A percentile compares a stretch with the other conserved stretches of the same genome.
Evolutionary conservation across 495 filamentous ascomycete genomes (phyloP).

Genomic region (Pseudotulostoma volvatum): DNA sequence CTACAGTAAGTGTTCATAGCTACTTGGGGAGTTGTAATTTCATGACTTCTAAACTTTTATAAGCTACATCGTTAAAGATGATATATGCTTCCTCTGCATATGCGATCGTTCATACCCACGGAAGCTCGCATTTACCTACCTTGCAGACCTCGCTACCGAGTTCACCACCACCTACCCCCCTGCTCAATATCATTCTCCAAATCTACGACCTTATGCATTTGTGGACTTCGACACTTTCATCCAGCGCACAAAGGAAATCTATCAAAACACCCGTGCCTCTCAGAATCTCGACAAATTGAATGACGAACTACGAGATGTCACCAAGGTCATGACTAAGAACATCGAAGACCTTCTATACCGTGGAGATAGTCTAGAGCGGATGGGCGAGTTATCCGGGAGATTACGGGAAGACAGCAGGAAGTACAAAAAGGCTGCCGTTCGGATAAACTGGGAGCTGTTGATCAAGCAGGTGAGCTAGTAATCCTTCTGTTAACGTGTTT

Average conservation of each 20-base stretch:
- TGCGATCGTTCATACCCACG: constrained; percentile 88
- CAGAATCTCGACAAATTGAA: constrained; percentile 79
- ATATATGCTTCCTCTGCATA: constrained; percentile 82
- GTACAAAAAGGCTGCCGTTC: constrained; percentile 79
- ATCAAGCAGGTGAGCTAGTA: constrained; percentile 59
- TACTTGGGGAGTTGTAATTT: background rate
- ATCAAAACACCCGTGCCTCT: constrained; percentile 80
- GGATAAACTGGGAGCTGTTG: constrained; percentile 96
- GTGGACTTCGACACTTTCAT: constrained; percentile 98
- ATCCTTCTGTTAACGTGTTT: background rate
- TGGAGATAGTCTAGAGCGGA: constrained; percentile 85
- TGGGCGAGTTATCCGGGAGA: constrained; percentile 83
- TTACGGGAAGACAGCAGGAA: constrained; percentile 86
- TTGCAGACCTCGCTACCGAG: constrained; percentile 76
- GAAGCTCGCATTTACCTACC: constrained; percentile 97
- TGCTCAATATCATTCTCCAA: constrained; percentile 53
- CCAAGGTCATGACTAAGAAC: constrained; percentile 99
- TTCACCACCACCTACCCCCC: constrained; percentile 74
- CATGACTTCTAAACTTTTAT: constrained; percentile 2
- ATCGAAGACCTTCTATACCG: constrained; percentile 96
- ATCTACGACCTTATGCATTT: constrained; percentile 82
- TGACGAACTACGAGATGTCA: constrained; percentile 92
- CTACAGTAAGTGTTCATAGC: constrained; percentile 48
- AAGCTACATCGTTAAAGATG: constrained; percentile 72
- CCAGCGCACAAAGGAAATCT: constrained; percentile 77